A percentile compares a stretch with the other conserved stretches of the same genome.
Evolutionary conservation across 2,329 filamentous ascomycete species (phyloP).

Genomic region (Penicillium sp.): DNA sequence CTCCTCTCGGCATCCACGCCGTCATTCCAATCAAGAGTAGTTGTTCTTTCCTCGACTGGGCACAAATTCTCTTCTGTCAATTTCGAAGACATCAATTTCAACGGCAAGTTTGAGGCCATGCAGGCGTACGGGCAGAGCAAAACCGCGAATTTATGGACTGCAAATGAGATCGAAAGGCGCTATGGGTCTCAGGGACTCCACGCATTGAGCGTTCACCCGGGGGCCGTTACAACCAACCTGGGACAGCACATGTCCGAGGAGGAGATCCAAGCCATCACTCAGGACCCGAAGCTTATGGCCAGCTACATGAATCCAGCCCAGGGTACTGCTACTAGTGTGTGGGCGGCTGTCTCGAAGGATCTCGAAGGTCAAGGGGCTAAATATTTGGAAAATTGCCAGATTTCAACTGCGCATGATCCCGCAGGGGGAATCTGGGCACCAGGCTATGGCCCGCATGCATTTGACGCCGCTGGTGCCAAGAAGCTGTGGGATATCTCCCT

Average conservation of each 20-base stretch:
- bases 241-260: background rate
- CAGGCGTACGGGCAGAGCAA: slow-evolving; percentile 14
- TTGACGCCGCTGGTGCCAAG: too few species aligned
- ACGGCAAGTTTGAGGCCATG: slow-evolving; percentile 13
- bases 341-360: too few species aligned
- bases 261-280: too few species aligned
- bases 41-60: slow-evolving; percentile 16
- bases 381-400: too few species aligned
- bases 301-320: too few species aligned
- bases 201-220: slow-evolving; percentile 1
- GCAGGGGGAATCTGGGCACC: too few species aligned
- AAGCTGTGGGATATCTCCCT: too few species aligned
- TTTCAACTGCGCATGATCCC: too few species aligned
- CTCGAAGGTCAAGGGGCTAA: too few species aligned
- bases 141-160: slow-evolving; percentile 6
- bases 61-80: slow-evolving; percentile 25
- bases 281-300: too few species aligned
- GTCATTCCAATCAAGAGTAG: slow-evolving; percentile 6
- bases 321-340: too few species aligned
- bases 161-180: slow-evolving; percentile 5
- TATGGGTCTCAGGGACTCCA: slow-evolving; percentile 5
- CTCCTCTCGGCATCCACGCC: slow-evolving; percentile 17
- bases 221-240: background rate
- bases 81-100: slow-evolving; percentile 30
- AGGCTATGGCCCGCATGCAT: too few species aligned